Percentiles rank a stretch among this genome's conserved stretches.
Conservation (phyloP, 78 protist genomes). For the Polysphondylium violaceum region DNA sequence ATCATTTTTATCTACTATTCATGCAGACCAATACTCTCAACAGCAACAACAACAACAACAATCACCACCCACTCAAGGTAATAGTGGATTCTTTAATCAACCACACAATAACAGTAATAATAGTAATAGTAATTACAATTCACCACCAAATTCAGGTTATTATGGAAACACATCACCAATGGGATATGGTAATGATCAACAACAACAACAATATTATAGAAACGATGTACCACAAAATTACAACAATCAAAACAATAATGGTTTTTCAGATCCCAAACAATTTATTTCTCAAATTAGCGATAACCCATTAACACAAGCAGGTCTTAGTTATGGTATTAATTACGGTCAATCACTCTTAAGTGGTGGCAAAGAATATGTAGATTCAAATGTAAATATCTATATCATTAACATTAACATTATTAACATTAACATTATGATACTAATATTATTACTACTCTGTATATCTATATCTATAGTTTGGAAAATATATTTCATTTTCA, state of each 20-base stretch:
- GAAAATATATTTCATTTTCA: constrained; percentile 77
- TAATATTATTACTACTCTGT: not conserved
- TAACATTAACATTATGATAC: not conserved
- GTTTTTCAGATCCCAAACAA: not conserved
- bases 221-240: not conserved
- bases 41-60: constrained; percentile 3
- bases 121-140: too few species aligned
- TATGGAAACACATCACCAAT: constrained; percentile 31
- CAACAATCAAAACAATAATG: not conserved
- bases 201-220: constrained; percentile 33
- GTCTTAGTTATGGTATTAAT: constrained; percentile 54
- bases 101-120: too few species aligned
- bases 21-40: constrained; percentile 45
- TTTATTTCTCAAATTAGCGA: constrained; percentile 39
- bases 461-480: constrained; percentile 20
- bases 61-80: constrained; percentile 10
- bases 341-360: constrained; percentile 64
- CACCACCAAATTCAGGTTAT: too few species aligned
- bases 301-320: constrained; percentile 74
- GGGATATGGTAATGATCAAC: not conserved
- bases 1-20: not conserved
- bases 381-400: constrained; percentile 52
- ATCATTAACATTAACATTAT: not conserved
- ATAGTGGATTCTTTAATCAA: too few species aligned
- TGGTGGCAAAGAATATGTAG: constrained; percentile 75